Percentiles rank a stretch among this genome's conserved stretches.
Evolutionary conservation across 139 green algal species (phyloP).

Genomic region (Tetradesmus obliquus): DNA sequence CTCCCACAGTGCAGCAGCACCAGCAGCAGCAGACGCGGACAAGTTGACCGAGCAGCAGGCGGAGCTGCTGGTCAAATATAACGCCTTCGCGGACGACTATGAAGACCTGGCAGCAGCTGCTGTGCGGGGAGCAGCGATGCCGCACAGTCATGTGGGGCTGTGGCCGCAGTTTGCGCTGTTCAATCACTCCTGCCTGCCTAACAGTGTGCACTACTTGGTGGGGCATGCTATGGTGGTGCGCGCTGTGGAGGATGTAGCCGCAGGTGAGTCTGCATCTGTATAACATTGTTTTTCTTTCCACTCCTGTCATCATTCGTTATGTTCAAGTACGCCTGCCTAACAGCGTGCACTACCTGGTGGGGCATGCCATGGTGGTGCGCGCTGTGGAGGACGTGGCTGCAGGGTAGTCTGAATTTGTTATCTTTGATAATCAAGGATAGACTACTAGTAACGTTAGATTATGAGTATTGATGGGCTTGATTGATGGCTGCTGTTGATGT

Average conservation of each 20-base stretch:
- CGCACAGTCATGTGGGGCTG: constrained; percentile 51
- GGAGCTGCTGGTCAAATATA: constrained; percentile 44
- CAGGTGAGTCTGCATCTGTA: constrained; percentile 9
- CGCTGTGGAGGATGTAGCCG: constrained; percentile 39
- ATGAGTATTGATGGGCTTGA: too few relatives aligned
- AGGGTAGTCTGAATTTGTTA: constrained; percentile 3
- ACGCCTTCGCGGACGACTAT: constrained; percentile 63
- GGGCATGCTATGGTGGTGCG: constrained; percentile 60
- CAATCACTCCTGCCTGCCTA: constrained; percentile 64
- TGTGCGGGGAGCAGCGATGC: constrained; percentile 22
- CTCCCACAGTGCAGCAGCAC: not conserved
- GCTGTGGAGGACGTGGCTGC: constrained; percentile 39
- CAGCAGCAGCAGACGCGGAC: constrained; percentile 26
- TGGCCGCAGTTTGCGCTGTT: constrained; percentile 59
- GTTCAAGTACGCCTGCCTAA: constrained; percentile 63
- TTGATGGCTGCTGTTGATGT: too few relatives aligned
- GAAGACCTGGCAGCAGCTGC: constrained; percentile 55
- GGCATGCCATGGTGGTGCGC: constrained; percentile 55
- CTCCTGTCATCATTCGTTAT: not conserved
- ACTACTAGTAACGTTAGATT: too few relatives aligned
- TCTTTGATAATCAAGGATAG: too few relatives aligned
- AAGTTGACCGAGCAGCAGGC: not conserved
- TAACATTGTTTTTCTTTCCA: not conserved
- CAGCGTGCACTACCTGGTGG: constrained; percentile 62
- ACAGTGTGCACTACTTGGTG: constrained; percentile 61